Conservation (phyloP, 345 rosid genomes). For the Hypericum perforatum region DNA sequence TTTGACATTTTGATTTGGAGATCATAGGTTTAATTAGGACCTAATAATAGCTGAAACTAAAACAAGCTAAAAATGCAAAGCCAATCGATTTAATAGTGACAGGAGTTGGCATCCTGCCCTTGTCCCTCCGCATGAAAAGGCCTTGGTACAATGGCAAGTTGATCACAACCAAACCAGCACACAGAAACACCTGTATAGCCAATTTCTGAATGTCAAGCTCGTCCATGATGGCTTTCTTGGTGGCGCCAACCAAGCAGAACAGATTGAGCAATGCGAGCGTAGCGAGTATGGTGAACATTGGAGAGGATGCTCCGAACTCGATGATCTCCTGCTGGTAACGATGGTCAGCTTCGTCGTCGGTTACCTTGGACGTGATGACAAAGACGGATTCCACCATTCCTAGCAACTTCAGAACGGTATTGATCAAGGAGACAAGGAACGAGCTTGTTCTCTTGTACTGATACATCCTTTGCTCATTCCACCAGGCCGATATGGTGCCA, state of each 20-base stretch:
- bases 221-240: conserved; percentile 5
- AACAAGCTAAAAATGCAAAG: conserved; percentile 31
- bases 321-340: conserved; percentile 49
- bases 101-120: conserved; percentile 51
- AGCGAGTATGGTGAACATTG: conserved; percentile 47
- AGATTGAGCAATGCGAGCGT: conserved; percentile 54
- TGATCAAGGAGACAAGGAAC: conserved; percentile 46
- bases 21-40: too few species aligned
- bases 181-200: conserved; percentile 38
- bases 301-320: conserved; percentile 68
- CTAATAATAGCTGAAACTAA: conserved; percentile 14
- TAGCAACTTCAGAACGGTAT: conserved; percentile 28
- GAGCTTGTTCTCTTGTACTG: conserved; percentile 65
- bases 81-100: conserved; percentile 32
- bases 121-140: conserved; percentile 45
- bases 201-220: conserved; percentile 13
- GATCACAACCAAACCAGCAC: conserved; percentile 38
- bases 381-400: conserved; percentile 46
- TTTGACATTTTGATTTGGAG: too few species aligned
- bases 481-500: conserved; percentile 31
- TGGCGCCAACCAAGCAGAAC: conserved; percentile 26
- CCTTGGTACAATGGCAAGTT: conserved; percentile 60
- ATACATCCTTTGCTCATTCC: conserved; percentile 71
- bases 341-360: conserved; percentile 38
- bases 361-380: conserved; percentile 54